Base-by-base conservation (phyloP, 176 grass and related monocot genomes). In the Cenchrus americanus region DNA sequence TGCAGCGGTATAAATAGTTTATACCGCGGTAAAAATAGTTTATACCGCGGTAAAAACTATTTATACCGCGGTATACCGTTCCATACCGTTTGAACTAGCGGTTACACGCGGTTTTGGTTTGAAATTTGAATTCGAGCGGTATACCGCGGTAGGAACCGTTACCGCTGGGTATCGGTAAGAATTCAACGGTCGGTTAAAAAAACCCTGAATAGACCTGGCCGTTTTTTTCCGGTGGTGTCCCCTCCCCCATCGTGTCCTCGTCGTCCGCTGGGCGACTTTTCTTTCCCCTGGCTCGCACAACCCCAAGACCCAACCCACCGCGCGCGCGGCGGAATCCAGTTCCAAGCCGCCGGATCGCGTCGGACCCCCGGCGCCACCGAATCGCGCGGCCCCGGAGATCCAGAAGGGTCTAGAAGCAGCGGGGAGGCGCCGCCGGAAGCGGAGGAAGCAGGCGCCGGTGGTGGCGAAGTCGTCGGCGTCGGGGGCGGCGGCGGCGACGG, bases 381-480 rank as follows among this genome's bases (percentile, higher is more conserved):
- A 61, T 71, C 52, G 27, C 57, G 30, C 19, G 24, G 81, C 72
- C 64, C 77, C 64, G 81, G 71, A 32, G 67, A 73, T 84, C 84
- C 37, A 23, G 59, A 42, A 79, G 84, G 19, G 22, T 37, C 75
- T 75, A 60, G 30, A 41, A 62, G 75, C 67, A 70, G 62, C 7
- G 44, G 69, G 67, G 77, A 75, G 70, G 43, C 26, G 10, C 23
- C 67, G 24, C 42, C 69, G n/a, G 27, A 52, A 37, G 48, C 71
- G 44, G 78, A 52, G 73, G 78, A n/a, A 69, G 87, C 15, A 46
- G 70, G 59, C 9, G 21, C 32, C 24, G 57, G 83, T 26, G 67
- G 84, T 22, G 84, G 68, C 68, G 77, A 86, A 73, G 84, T 23
- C 53, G 64, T 69, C 83, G 81, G 40, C 14, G 70, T 51, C 88